Evolutionary conservation across 805 yeast genomes (phyloP), one percentile per base, ranked within the genome.

Genomic region (Jamesozyma piceae): DNA sequence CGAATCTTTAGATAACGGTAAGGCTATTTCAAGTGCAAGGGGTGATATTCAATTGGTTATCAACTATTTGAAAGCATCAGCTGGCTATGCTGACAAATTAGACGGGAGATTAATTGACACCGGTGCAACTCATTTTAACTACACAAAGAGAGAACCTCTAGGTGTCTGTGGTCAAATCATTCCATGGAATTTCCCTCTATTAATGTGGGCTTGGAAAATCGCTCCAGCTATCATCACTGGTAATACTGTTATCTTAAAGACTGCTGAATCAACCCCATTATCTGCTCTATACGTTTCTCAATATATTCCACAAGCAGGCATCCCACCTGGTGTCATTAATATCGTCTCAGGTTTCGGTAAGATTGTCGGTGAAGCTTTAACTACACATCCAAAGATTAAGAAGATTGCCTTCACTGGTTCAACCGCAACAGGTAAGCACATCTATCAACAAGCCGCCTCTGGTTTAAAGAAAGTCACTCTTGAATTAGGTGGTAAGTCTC

Each of bases 121-220:
- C 27, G 88, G 85, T 49, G 62, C 67, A 46, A 61, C 74, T 42
- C 80, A 81, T 62, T 74, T 81, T 58, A 73, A 72, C 51, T 80
- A 78, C 65, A 74, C 84, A 43, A 72, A 75, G 62, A 76, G 80
- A 63, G 95, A 85, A 67, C 94, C 95, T 48, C 69, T 82, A 52
- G 95, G 95, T 63, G 94, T 85, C 42, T 81, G 89, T 66, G 88
- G 92, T 48, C 87, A 83, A 62, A 82, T 86, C 54, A 85, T 84
- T 57, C 95, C 95, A 54, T 86, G 95, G 95, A 86, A 86, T 69
- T 86, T 86, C 77, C 95, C 95, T 51, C 70, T 85, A 58, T 73
- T 86, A 68, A 82, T 85, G 81, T 77, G 84, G 70, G 73, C 90
- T 37, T 86, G 94, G 87, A 85, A 85, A 58, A 69, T 86, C 50